Evolutionary conservation across 345 rosid species (phyloP).

Genomic region (Aquilaria malaccensis): DNA sequence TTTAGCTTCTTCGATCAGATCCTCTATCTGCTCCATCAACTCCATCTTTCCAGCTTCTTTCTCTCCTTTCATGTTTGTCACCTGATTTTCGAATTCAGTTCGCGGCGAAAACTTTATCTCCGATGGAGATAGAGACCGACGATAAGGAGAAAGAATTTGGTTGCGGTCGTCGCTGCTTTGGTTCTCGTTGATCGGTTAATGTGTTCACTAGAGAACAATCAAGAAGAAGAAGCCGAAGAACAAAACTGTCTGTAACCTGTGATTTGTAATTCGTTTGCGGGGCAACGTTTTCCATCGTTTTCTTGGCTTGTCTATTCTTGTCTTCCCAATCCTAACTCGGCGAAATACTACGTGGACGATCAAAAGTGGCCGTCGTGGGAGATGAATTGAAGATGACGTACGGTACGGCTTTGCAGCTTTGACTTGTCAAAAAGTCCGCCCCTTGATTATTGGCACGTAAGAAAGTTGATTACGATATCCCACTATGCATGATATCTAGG

Average conservation of each 20-base stretch:
- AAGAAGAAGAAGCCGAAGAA: neutral
- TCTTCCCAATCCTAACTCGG: neutral
- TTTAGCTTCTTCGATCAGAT: constrained; percentile 96
- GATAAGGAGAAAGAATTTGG: neutral
- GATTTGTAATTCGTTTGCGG: neutral
- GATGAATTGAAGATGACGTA: neutral
- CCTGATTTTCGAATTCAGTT: neutral
- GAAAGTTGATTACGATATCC: neutral
- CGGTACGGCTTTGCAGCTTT: neutral
- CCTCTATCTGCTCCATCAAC: constrained; percentile 81
- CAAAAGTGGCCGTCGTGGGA: neutral
- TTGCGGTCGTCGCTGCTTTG: neutral
- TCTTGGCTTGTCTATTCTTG: neutral
- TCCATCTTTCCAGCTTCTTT: constrained; percentile 28
- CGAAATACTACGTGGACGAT: neutral
- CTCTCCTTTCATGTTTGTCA: neutral
- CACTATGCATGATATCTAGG: neutral
- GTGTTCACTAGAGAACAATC: neutral
- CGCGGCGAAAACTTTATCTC: neutral
- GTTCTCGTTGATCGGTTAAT: neutral
- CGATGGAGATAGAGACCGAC: neutral
- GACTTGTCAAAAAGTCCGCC: neutral
- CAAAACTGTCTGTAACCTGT: neutral
- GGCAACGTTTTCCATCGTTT: too few relatives aligned
- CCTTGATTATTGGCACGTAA: neutral